Conservation (phyloP, 139 green algal species). For the Coccomyxa sp. region DNA sequence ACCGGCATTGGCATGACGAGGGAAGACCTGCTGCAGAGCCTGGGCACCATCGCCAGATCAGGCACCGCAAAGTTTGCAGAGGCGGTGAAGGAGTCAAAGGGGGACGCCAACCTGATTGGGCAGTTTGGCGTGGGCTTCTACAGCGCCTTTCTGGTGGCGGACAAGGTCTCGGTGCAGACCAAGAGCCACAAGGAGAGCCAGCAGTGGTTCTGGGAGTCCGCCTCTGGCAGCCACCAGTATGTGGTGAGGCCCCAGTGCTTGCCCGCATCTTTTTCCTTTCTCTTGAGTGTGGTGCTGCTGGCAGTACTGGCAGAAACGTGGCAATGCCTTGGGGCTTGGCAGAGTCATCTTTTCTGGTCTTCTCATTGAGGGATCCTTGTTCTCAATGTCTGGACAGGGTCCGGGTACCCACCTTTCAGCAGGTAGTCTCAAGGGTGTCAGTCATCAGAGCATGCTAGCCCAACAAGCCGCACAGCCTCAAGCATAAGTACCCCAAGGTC, state of each 20-base stretch:
- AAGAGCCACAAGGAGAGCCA: conserved; percentile 67
- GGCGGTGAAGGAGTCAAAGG: conserved; percentile 26
- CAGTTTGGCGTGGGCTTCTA: conserved; percentile 99
- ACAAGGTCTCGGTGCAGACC: conserved; percentile 79
- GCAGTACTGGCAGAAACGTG: not conserved
- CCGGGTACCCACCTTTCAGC: not conserved
- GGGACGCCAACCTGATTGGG: conserved; percentile 31
- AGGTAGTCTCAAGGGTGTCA: too few relatives aligned
- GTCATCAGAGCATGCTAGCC: too few relatives aligned
- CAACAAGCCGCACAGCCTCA: too few relatives aligned
- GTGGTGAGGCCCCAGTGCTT: conserved; percentile 53
- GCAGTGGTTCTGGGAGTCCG: conserved; percentile 90
- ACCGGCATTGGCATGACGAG: conserved; percentile 93
- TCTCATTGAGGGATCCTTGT: not conserved
- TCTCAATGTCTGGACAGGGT: not conserved
- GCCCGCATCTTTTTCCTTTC: too few relatives aligned
- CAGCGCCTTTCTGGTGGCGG: conserved; percentile 89
- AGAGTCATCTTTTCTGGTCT: not conserved
- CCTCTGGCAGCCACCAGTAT: conserved; percentile 81
- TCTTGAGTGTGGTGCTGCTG: too few relatives aligned
- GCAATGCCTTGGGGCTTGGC: not conserved
- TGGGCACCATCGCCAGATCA: conserved; percentile 95
- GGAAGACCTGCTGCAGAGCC: conserved; percentile 85
- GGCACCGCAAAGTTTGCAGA: conserved; percentile 98
- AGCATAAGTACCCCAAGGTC: too few relatives aligned